Conservation (phyloP, 768 basidiomycete genomes). For the Agrocybe praecox region DNA sequence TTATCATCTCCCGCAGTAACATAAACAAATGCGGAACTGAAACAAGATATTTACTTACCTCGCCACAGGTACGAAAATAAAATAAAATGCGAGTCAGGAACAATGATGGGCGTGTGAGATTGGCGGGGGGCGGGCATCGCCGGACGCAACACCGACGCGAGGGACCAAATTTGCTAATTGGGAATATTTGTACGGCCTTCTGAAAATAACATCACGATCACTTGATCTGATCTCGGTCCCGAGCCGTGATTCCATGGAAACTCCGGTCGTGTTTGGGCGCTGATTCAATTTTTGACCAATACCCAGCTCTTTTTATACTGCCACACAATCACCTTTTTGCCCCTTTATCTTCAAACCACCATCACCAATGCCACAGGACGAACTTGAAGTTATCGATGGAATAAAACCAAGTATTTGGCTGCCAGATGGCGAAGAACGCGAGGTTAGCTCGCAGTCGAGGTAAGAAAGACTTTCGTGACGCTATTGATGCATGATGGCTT, state of each 20-base stretch:
- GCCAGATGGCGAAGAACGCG: constrained; percentile 48
- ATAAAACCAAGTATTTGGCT: constrained; percentile 50
- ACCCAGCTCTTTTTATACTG: not conserved
- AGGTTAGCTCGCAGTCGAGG: constrained; percentile 45
- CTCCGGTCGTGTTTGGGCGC: not conserved
- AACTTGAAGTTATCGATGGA: constrained; percentile 53
- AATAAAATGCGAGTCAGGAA: not conserved
- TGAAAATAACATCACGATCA: constrained; percentile 5
- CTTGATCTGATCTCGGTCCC: constrained; percentile 9
- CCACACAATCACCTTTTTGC: not conserved
- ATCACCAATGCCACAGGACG: constrained; percentile 32
- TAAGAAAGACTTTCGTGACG: constrained; percentile 11
- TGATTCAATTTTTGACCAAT: not conserved
- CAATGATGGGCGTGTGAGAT: too few relatives aligned
- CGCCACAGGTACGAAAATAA: not conserved
- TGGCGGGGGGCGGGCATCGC: not conserved
- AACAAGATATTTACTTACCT: not conserved
- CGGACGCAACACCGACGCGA: not conserved
- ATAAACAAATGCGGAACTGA: too few relatives aligned
- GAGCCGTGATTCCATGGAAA: not conserved
- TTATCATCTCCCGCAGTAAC: too few relatives aligned
- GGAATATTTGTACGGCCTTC: not conserved
- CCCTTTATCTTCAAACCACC: not conserved
- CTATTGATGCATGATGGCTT: constrained; percentile 1
- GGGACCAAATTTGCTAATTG: not conserved